A percentile compares a stretch with the other conserved stretches of the same genome.
phyloP scores from a whole-genome alignment of 352 stramenopile genomes.

The Phytophthora colocasiae region DNA sequence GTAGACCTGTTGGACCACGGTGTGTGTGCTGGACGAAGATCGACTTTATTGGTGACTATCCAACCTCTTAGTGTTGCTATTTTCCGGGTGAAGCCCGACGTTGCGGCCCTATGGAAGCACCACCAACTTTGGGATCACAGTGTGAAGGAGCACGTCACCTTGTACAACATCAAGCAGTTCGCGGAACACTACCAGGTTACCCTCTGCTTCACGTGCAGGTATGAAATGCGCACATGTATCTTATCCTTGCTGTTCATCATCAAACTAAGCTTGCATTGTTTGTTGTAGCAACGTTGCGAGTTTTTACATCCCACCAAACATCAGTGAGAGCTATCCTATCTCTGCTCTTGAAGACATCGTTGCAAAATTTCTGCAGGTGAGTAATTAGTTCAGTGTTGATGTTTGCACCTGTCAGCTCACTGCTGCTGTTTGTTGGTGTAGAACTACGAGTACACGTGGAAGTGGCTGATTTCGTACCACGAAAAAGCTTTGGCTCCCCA shows the following conservation, averaged over 20 bases:
- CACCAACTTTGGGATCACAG: slow-evolving; percentile 89
- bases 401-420: slow-evolving; percentile 7
- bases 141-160: slow-evolving; percentile 87
- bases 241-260: not conserved
- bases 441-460: slow-evolving; percentile 86
- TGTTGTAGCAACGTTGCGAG: slow-evolving; percentile 72
- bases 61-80: slow-evolving; percentile 61
- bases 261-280: not conserved
- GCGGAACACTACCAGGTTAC: slow-evolving; percentile 90
- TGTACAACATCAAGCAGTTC: slow-evolving; percentile 93
- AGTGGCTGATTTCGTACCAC: slow-evolving; percentile 76
- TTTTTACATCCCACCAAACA: slow-evolving; percentile 87
- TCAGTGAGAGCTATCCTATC: slow-evolving; percentile 85
- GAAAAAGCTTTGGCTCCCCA: slow-evolving; percentile 42
- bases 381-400: not conserved
- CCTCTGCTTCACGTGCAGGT: slow-evolving; percentile 89
- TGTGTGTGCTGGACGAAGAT: slow-evolving; percentile 67
- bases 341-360: slow-evolving; percentile 89
- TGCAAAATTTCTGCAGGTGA: slow-evolving; percentile 88
- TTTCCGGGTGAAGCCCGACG: slow-evolving; percentile 76
- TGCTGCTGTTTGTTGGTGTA: slow-evolving; percentile 21
- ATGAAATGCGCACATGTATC: slow-evolving; percentile 8
- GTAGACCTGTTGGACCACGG: slow-evolving; percentile 76
- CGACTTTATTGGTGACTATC: slow-evolving; percentile 76
- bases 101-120: slow-evolving; percentile 74